Conservation (phyloP, 306 rosid species). For the Medicago arabica region DNA sequence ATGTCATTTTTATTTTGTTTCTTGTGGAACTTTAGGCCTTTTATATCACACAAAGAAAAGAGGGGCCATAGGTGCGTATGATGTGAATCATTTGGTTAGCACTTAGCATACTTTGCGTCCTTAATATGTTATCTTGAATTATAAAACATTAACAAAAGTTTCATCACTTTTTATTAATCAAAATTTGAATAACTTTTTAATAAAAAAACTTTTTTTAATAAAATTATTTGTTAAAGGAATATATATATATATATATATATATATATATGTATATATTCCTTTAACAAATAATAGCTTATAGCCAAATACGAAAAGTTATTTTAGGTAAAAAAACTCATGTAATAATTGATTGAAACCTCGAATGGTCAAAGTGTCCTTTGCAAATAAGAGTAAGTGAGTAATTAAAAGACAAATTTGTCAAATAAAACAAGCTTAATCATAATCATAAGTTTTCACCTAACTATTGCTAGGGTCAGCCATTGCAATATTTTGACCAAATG, state of each 20-base stretch:
- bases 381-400: background rate
- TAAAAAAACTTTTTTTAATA: too few relatives aligned
- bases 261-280: too few relatives aligned
- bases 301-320: background rate
- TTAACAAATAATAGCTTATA: background rate
- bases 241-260: too few relatives aligned
- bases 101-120: too few relatives aligned
- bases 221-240: too few relatives aligned
- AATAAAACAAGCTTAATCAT: constrained; percentile 23
- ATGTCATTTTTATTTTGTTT: too few relatives aligned
- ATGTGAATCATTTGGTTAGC: background rate
- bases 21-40: too few relatives aligned
- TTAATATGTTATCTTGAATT: too few relatives aligned
- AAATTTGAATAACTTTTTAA: too few relatives aligned
- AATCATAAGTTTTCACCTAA: constrained; percentile 2
- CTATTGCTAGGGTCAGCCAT: background rate
- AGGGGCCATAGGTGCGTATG: background rate
- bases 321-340: background rate
- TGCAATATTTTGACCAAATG: constrained; percentile 37
- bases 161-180: too few relatives aligned
- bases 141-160: too few relatives aligned
- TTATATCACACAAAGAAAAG: too few relatives aligned
- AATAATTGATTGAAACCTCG: background rate
- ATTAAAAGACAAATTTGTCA: constrained; percentile 10
- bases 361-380: background rate